These are phyloP conservation scores for Penicillium sp. DNA, from an alignment of 2,329 filamentous ascomycete species.

Conservation along the genomic window DNA sequence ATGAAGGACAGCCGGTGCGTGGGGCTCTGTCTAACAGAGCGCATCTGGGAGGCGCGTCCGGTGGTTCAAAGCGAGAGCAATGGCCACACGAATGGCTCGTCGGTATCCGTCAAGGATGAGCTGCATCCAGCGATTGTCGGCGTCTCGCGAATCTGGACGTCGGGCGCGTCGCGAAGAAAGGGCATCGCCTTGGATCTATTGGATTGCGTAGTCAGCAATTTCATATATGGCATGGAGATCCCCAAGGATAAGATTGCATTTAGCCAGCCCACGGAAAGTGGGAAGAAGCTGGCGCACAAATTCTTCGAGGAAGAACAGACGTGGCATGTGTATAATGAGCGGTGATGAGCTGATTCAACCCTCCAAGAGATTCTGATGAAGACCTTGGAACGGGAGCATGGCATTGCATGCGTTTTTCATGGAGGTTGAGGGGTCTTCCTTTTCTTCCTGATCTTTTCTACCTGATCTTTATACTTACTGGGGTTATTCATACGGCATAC, in stretches of 20 bases:
- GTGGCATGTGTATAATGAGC: conserved; percentile 62
- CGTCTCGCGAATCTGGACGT: conserved; percentile 68
- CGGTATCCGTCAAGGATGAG: conserved; percentile 49
- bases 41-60: conserved; percentile 58
- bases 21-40: conserved; percentile 62
- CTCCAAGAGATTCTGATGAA: background rate
- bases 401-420: background rate
- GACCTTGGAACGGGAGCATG: background rate
- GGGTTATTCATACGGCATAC: background rate
- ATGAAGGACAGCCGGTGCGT: conserved; percentile 63
- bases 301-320: conserved; percentile 59
- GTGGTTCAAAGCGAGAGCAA: conserved; percentile 40
- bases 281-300: conserved; percentile 57
- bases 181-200: conserved; percentile 61
- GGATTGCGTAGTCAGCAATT: conserved; percentile 57
- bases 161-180: conserved; percentile 55
- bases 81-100: conserved; percentile 36
- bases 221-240: conserved; percentile 58
- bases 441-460: conserved; percentile 10
- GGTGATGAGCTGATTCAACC: conserved; percentile 23
- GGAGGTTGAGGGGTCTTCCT: conserved; percentile 1
- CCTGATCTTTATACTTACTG: conserved; percentile 2
- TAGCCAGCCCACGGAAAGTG: conserved; percentile 66
- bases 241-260: conserved; percentile 61
- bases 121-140: conserved; percentile 56